Conservation (phyloP, 1,284 basidiomycete genomes). For the Sanghuangporus sanghuang region DNA sequence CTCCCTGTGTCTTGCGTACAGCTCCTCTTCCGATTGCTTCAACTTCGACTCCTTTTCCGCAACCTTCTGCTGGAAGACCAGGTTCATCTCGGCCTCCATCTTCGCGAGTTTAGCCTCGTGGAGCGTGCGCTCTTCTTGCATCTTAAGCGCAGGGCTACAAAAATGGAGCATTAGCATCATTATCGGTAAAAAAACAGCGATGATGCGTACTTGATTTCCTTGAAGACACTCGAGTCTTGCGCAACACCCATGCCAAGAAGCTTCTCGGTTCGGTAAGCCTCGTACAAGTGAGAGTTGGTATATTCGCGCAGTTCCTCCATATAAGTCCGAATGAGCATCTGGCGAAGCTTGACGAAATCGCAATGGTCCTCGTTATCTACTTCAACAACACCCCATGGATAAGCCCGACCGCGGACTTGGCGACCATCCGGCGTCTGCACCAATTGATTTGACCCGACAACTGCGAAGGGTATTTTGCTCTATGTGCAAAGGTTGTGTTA, state of each 20-base stretch:
- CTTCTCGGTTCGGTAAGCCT: slow-evolving; percentile 96
- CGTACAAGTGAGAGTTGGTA: slow-evolving; percentile 90
- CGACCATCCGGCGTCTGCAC: slow-evolving; percentile 83
- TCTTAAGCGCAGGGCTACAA: slow-evolving; percentile 82
- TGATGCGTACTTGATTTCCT: slow-evolving; percentile 87
- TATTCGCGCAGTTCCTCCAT: slow-evolving; percentile 98
- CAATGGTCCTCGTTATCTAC: slow-evolving; percentile 98
- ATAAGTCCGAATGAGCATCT: slow-evolving; percentile 96
- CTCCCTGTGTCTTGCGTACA: slow-evolving; percentile 95
- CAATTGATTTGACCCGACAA: slow-evolving; percentile 86
- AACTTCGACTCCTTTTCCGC: slow-evolving; percentile 97
- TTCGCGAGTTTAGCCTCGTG: slow-evolving; percentile 95
- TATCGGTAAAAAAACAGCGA: not conserved
- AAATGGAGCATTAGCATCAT: slow-evolving; percentile 15
- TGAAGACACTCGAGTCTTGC: slow-evolving; percentile 95
- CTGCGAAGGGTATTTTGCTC: slow-evolving; percentile 95
- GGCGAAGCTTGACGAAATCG: slow-evolving; percentile 96
- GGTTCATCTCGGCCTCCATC: slow-evolving; percentile 99
- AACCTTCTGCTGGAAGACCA: slow-evolving; percentile 99
- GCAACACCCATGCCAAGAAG: slow-evolving; percentile 92
- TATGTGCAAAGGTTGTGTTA: slow-evolving; percentile 18
- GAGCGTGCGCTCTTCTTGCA: slow-evolving; percentile 90
- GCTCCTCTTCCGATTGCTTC: slow-evolving; percentile 96
- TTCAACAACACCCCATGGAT: slow-evolving; percentile 97
- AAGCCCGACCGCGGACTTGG: slow-evolving; percentile 85